These are phyloP conservation scores for Trichoderma guizhouense DNA, from an alignment of 2,329 filamentous ascomycete species.

Conservation along the genomic window DNA sequence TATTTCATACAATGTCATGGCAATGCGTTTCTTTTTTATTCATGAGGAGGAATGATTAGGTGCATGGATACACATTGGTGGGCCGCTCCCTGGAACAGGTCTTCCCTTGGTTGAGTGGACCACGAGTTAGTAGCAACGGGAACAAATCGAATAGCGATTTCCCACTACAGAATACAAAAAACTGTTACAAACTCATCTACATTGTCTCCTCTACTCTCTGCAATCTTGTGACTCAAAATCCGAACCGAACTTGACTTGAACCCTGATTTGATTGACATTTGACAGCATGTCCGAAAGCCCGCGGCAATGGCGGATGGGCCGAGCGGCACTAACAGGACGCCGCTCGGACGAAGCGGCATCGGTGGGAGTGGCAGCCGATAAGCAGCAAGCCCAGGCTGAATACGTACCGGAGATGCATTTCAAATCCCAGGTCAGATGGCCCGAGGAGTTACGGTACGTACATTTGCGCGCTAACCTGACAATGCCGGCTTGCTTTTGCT, in stretches of 20 bases:
- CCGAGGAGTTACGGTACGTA: not conserved
- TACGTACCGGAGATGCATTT: slow-evolving; percentile 13
- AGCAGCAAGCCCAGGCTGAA: not conserved
- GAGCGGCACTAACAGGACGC: not conserved
- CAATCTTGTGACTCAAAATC: not conserved
- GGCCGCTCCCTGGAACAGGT: slow-evolving; percentile 17
- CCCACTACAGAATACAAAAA: not conserved
- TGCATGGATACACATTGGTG: slow-evolving; percentile 1
- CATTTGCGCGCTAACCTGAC: not conserved
- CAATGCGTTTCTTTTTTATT: slow-evolving; percentile 3
- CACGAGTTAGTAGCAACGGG: slow-evolving; percentile 5
- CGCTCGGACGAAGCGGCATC: slow-evolving; percentile 14
- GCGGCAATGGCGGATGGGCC: slow-evolving; percentile 14
- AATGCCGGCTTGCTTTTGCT: not conserved
- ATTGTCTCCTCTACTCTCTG: not conserved
- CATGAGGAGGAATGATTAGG: not conserved
- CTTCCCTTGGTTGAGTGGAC: slow-evolving; percentile 17
- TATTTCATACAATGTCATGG: slow-evolving; percentile 8
- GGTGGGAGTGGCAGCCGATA: slow-evolving; percentile 9
- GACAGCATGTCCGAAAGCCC: not conserved
- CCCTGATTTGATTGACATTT: not conserved
- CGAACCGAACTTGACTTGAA: not conserved
- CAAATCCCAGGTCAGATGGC: slow-evolving; percentile 4
- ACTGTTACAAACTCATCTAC: slow-evolving; percentile 6
- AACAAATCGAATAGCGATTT: slow-evolving; percentile 13